Percentiles rank a stretch among this genome's conserved stretches.
Evolutionary conservation across 768 basidiomycete species (phyloP).

Genomic region (Lactarius trivialis): DNA sequence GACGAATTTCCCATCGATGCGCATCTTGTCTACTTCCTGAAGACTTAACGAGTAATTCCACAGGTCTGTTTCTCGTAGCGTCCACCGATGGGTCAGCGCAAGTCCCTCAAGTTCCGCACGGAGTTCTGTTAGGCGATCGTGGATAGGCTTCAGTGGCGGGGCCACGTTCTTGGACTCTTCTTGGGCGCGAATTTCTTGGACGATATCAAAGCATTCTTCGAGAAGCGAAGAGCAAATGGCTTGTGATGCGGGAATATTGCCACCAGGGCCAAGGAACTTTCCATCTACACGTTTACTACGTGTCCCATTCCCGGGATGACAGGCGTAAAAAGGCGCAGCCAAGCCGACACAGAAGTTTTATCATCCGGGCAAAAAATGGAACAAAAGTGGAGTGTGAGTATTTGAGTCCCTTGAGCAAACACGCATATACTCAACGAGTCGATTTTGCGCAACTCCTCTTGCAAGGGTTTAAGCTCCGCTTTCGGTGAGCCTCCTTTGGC

Average conservation of each 20-base stretch:
- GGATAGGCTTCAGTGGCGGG: slow-evolving; percentile 81
- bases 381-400: slow-evolving; percentile 6
- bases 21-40: slow-evolving; percentile 95
- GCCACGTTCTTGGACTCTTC: slow-evolving; percentile 88
- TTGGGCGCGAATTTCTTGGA: slow-evolving; percentile 90
- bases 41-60: slow-evolving; percentile 91
- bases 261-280: slow-evolving; percentile 89
- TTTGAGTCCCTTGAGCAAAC: slow-evolving; percentile 12
- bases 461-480: slow-evolving; percentile 79
- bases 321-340: slow-evolving; percentile 22
- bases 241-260: slow-evolving; percentile 85
- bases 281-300: slow-evolving; percentile 87
- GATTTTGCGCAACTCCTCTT: slow-evolving; percentile 91
- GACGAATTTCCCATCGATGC: slow-evolving; percentile 94
- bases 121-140: slow-evolving; percentile 84
- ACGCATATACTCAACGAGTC: slow-evolving; percentile 75
- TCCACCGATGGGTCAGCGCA: slow-evolving; percentile 95
- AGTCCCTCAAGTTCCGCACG: slow-evolving; percentile 85
- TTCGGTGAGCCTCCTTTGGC: slow-evolving; percentile 83
- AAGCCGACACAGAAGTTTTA: neutral
- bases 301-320: slow-evolving; percentile 13
- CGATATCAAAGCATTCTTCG: slow-evolving; percentile 94
- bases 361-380: slow-evolving; percentile 4
- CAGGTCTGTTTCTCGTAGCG: slow-evolving; percentile 85
- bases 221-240: slow-evolving; percentile 86